Evolutionary conservation across 108 stramenopile species (phyloP), one percentile per base, ranked within the genome.

Genomic region (Schizochytrium sp.): DNA sequence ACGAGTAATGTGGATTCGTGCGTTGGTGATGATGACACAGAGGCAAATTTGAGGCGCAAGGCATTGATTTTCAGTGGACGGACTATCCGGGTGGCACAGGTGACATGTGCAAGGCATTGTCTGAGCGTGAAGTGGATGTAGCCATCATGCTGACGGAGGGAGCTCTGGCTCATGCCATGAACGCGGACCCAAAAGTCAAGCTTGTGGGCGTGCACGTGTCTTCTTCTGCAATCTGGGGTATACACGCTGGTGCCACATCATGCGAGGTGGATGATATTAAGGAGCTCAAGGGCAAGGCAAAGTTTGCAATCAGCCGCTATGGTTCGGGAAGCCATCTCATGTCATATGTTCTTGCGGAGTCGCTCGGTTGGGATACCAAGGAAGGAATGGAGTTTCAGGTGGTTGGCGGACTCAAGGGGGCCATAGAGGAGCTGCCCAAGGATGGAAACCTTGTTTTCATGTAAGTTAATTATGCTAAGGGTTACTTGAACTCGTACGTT

Each of bases 271-370:
- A 44, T 12, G 42, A 44, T 56, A 46, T 89, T 28, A 47, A 42
- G 17, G 47, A 87, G 7, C 15, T 89, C 55, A 41, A 55, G 4
- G 89, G n/a, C 57, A n/a, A 87, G 56, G 87, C 42, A 15, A 61
- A 17, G 61, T 50, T 88, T 3, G 90, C 44, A 12, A 88, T 90
- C n/a, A 64, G 60, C 12, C 19, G 90, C 0, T 19, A 64, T 0
- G 90, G 90, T 0, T 88, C 87, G 17, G 90, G 90, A 3, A 55
- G 49, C 45, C 90, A 90, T 69, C 72, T 90, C 60, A 90, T 90
- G 90, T 46, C 88, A 0, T 72, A 88, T 41, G 53, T 90, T 10
- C 88, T 69, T 2, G 90, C 90, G 0, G 89, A 89, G 64, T 3
- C 45, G 2, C 46, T 89, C 56, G 56, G 72, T 4, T 72, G 61